These are phyloP conservation scores for Venturia nashicola DNA, from an alignment of 2,329 filamentous ascomycete species.

Conservation along the genomic window DNA sequence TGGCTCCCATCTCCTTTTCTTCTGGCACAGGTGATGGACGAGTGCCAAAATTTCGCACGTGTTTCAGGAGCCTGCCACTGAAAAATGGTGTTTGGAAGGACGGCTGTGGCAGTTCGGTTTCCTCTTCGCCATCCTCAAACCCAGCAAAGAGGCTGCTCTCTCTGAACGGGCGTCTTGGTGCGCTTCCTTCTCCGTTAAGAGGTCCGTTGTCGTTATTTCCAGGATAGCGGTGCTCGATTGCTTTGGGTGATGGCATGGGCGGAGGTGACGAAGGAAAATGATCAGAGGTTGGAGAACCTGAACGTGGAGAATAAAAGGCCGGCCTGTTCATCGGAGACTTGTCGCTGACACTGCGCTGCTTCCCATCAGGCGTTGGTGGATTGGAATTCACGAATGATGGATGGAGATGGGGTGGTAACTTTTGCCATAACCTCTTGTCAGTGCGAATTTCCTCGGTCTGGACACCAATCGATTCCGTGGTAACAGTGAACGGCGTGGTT, in stretches of 20 bases:
- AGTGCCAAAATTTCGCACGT: slow-evolving; percentile 28
- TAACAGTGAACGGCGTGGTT: slow-evolving; percentile 41
- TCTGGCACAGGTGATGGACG: slow-evolving; percentile 30
- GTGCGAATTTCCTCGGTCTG: slow-evolving; percentile 90
- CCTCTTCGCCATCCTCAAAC: slow-evolving; percentile 49
- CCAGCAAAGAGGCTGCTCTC: slow-evolving; percentile 80
- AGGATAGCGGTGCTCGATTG: slow-evolving; percentile 54
- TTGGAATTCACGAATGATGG: slow-evolving; percentile 60
- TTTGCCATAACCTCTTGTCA: slow-evolving; percentile 58
- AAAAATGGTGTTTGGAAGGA: slow-evolving; percentile 19
- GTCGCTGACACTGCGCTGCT: slow-evolving; percentile 8
- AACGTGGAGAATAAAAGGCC: slow-evolving; percentile 4
- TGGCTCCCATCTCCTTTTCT: slow-evolving; percentile 23
- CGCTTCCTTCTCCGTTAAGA: slow-evolving; percentile 42
- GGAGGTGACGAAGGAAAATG: slow-evolving; percentile 16
- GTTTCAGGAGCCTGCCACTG: slow-evolving; percentile 33
- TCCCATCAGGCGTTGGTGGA: slow-evolving; percentile 27
- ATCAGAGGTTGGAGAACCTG: slow-evolving; percentile 12
- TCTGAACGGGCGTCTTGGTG: slow-evolving; percentile 57
- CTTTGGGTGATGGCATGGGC: slow-evolving; percentile 17
- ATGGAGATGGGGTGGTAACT: slow-evolving; percentile 64
- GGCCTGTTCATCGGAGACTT: not conserved
- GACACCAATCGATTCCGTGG: slow-evolving; percentile 45
- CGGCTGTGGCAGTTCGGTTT: slow-evolving; percentile 33
- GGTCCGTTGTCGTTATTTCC: slow-evolving; percentile 71